These are phyloP conservation scores for Eremothecium sinecaudum DNA, from an alignment of 1,139 yeast species.

Conservation along the genomic window DNA sequence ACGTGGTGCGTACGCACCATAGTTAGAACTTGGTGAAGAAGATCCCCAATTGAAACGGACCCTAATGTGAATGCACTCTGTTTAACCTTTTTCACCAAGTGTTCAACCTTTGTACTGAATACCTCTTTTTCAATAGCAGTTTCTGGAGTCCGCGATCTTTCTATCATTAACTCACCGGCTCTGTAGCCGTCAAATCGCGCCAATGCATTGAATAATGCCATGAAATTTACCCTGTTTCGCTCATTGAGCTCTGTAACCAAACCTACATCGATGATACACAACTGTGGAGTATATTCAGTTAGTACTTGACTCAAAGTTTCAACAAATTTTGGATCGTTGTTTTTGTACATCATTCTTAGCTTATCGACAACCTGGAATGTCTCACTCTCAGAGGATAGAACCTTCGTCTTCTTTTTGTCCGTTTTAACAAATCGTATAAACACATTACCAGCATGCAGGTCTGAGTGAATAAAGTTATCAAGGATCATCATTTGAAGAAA, in stretches of 20 bases:
- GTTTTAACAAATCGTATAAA: constrained; percentile 62
- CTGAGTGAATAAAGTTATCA: constrained; percentile 93
- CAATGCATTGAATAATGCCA: constrained; percentile 79
- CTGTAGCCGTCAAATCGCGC: constrained; percentile 88
- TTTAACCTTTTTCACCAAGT: constrained; percentile 70
- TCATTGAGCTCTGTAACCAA: constrained; percentile 81
- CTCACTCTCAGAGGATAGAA: constrained; percentile 31
- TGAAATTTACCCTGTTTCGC: constrained; percentile 68
- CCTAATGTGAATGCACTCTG: constrained; percentile 88
- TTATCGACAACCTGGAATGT: constrained; percentile 41
- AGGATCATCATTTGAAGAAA: constrained; percentile 85
- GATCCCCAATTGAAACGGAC: constrained; percentile 82
- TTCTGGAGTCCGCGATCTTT: constrained; percentile 87
- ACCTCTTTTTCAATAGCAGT: constrained; percentile 77
- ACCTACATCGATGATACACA: constrained; percentile 89
- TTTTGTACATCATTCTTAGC: constrained; percentile 35
- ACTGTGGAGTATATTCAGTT: constrained; percentile 64
- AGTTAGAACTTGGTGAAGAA: constrained; percentile 71
- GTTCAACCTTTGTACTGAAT: constrained; percentile 80
- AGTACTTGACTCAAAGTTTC: constrained; percentile 41
- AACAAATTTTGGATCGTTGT: constrained; percentile 41
- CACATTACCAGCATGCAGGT: constrained; percentile 93
- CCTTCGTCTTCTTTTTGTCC: constrained; percentile 31
- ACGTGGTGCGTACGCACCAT: constrained; percentile 95
- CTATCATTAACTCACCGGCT: constrained; percentile 94